Evolutionary conservation across 805 yeast species (phyloP), one percentile per base, ranked within the genome.

Genomic region (Starmerella powellii): DNA sequence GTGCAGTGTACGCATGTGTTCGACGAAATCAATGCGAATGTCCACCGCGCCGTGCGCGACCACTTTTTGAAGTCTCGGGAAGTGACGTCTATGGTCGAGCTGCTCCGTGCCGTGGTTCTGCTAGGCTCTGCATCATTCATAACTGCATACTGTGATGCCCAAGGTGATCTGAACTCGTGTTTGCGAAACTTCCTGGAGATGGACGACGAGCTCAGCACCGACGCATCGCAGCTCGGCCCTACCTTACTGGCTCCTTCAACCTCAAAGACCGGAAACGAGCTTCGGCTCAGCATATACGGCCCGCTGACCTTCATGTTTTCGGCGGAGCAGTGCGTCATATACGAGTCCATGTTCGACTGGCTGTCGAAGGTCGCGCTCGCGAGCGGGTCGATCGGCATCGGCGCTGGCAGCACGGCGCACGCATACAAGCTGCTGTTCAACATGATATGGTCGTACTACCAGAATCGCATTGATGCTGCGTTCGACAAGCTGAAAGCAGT

Each of bases 391-490:
- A 45, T 47, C 20, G 31, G 30, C 13, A 29, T 33, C 4, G 46
- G 42, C 5, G 5, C 19, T 4, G 43, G 42, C 8, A 8, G 30
- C 1, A 19, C 28, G 4, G 33, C 37, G 13, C 40, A 32, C 13
- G 37, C 37, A 16, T 42, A 42, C 37, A 37, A 39, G 15, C 40
- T 48, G 17, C 34, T 50, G 8, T 32, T 43, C 31, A 30, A 42
- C 11, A 30, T 30, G 10, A 18, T 50, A 13, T 50, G 53, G 53
- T 23, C 17, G 6, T 26, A 45, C 40, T 41, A 36, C 31, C 53
- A 50, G 35, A 15, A 3, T 10, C 11, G 23, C 11, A 26, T 44
- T 11, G 44, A 46, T 35, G 39, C 20, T 2, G 38, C 47, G 12
- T 13, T 50, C 16, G 30, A 16, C 26, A 32, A 28, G 23, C 33